Evolutionary conservation across 2,329 filamentous ascomycete species (phyloP).

Genomic region (Trichoderma pleuroti): DNA sequence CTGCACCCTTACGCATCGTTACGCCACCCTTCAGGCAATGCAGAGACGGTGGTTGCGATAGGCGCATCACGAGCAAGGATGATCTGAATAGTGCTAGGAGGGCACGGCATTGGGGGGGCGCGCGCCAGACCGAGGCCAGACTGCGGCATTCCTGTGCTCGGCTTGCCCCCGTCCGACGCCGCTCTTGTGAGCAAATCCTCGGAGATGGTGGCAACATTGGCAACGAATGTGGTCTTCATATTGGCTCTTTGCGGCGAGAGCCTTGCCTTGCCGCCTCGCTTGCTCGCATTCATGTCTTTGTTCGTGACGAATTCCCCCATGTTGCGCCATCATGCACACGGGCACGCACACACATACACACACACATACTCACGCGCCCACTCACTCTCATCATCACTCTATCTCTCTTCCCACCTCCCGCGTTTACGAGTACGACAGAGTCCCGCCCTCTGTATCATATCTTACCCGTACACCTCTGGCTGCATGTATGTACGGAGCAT

Average conservation of each 20-base stretch:
- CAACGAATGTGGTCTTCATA: not conserved
- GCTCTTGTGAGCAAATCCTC: not conserved
- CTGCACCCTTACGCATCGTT: slow-evolving; percentile 20
- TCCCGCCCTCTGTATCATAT: not conserved
- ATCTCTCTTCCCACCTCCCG: not conserved
- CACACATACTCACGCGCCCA: not conserved
- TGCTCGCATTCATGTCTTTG: not conserved
- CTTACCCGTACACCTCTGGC: not conserved
- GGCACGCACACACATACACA: not conserved
- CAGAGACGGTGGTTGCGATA: not conserved
- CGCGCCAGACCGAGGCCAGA: not conserved
- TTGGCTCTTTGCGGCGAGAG: not conserved
- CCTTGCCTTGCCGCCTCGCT: slow-evolving; percentile 9
- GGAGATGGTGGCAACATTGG: slow-evolving; percentile 4
- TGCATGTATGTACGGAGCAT: not conserved
- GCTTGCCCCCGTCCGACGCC: not conserved
- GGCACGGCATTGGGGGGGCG: not conserved
- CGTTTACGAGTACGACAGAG: not conserved
- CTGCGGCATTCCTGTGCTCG: not conserved
- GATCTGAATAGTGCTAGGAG: not conserved
- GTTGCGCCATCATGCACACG: slow-evolving; percentile 23
- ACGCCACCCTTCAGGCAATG: slow-evolving; percentile 15
- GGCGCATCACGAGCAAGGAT: slow-evolving; percentile 12
- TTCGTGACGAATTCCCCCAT: slow-evolving; percentile 14
- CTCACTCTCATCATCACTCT: not conserved